Percentiles rank a stretch among this genome's conserved stretches.
Evolutionary conservation across 768 basidiomycete species (phyloP).

Genomic region (Calocybe cyanea): DNA sequence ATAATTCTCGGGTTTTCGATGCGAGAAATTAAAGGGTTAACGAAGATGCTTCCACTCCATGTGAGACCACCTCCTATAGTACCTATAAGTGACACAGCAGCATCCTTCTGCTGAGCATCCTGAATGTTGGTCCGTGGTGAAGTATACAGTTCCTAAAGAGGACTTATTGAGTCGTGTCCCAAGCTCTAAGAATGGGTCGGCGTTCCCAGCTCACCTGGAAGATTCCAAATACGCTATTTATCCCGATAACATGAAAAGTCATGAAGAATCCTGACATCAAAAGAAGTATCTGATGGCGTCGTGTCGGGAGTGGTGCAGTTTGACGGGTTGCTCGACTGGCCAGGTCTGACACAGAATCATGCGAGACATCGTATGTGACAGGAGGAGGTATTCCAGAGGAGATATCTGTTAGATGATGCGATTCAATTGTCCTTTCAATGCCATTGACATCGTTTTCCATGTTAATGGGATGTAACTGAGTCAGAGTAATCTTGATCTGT

Average conservation of each 20-base stretch:
- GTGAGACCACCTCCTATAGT: constrained; percentile 41
- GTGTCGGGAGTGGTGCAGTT: constrained; percentile 19
- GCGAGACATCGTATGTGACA: neutral
- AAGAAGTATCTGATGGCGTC: constrained; percentile 31
- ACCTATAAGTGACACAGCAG: constrained; percentile 37
- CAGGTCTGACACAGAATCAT: neutral
- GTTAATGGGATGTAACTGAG: too few relatives aligned
- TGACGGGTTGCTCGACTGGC: too few relatives aligned
- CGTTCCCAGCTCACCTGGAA: constrained; percentile 31
- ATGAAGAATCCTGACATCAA: constrained; percentile 39
- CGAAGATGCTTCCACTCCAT: constrained; percentile 44
- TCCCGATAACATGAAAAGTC: constrained; percentile 43
- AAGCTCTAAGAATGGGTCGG: too few relatives aligned
- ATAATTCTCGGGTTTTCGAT: constrained; percentile 26
- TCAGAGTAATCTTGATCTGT: too few relatives aligned
- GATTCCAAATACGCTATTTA: constrained; percentile 38
- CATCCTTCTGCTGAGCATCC: constrained; percentile 33
- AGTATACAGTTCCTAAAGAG: constrained; percentile 44
- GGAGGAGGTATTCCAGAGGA: neutral
- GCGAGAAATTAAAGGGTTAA: constrained; percentile 34
- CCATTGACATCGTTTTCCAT: too few relatives aligned
- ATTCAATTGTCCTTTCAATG: too few relatives aligned
- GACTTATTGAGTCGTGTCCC: too few relatives aligned
- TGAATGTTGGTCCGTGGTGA: constrained; percentile 30
- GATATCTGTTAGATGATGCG: too few relatives aligned